Evolutionary conservation across 352 stramenopile species (phyloP).

Genomic region (Phytophthora citricola): DNA sequence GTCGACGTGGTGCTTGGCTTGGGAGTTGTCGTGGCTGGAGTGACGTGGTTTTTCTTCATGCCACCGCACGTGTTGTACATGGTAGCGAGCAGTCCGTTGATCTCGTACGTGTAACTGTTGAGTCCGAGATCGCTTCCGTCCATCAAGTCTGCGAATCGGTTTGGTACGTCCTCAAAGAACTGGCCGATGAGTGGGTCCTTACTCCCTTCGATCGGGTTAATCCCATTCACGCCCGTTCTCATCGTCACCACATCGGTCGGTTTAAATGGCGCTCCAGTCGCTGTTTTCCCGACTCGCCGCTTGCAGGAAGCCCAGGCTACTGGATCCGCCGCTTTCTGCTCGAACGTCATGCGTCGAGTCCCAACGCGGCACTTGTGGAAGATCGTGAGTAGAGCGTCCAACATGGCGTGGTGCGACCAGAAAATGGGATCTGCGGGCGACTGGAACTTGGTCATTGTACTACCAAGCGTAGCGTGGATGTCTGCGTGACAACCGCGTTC

Average conservation of each 20-base stretch:
- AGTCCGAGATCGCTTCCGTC: slow-evolving; percentile 45
- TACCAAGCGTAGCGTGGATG: slow-evolving; percentile 51
- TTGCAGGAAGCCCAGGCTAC: slow-evolving; percentile 53
- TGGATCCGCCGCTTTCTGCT: slow-evolving; percentile 49
- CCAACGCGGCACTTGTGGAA: slow-evolving; percentile 73
- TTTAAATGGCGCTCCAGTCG: slow-evolving; percentile 42
- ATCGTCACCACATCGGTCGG: slow-evolving; percentile 48
- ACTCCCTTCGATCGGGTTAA: slow-evolving; percentile 36
- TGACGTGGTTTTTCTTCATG: background rate
- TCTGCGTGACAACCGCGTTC: slow-evolving; percentile 59
- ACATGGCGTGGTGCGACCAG: slow-evolving; percentile 69
- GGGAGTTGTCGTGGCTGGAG: background rate
- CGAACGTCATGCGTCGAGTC: slow-evolving; percentile 43
- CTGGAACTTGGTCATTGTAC: slow-evolving; percentile 51
- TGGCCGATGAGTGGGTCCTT: slow-evolving; percentile 45
- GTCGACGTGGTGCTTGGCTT: background rate
- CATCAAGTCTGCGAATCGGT: slow-evolving; percentile 47
- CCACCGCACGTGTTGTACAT: slow-evolving; percentile 45
- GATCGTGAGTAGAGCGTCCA: slow-evolving; percentile 68
- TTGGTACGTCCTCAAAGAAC: slow-evolving; percentile 42
- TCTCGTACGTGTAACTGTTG: slow-evolving; percentile 60
- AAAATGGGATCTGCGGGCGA: slow-evolving; percentile 69
- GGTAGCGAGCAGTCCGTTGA: slow-evolving; percentile 40
- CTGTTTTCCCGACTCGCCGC: slow-evolving; percentile 27
- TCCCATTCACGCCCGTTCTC: slow-evolving; percentile 41